Conservation (phyloP, 2,329 filamentous ascomycete genomes). For the Cordyceps tenuipes region DNA sequence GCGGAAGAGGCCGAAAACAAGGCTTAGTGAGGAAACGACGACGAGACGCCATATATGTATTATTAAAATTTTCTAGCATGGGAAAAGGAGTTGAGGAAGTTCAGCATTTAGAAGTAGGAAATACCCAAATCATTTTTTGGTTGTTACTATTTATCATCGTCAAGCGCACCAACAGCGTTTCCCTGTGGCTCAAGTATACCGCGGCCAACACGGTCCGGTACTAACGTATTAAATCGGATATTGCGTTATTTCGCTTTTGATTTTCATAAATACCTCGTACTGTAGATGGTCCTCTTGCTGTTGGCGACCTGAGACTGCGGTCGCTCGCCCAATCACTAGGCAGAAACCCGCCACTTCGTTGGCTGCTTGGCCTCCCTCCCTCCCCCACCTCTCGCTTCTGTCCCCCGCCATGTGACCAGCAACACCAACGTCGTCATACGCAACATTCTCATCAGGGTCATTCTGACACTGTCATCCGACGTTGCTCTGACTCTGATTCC, state of each 20-base stretch:
- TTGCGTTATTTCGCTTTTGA: background rate
- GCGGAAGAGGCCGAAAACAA: conserved; percentile 36
- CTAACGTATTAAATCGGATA: too few species aligned
- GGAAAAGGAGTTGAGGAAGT: background rate
- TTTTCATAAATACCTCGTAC: background rate
- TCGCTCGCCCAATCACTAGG: background rate
- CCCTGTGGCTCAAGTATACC: background rate
- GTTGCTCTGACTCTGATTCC: background rate
- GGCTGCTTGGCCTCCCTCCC: background rate
- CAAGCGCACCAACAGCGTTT: background rate
- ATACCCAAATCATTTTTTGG: background rate
- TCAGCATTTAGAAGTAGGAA: background rate
- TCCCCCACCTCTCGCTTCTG: background rate
- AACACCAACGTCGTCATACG: background rate
- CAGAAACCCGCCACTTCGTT: background rate
- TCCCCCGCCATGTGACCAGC: conserved; percentile 10
- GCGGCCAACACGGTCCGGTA: too few species aligned
- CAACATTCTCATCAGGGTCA: background rate
- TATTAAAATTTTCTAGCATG: background rate
- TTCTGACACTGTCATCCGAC: conserved; percentile 5
- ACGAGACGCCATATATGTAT: background rate
- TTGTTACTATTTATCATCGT: background rate
- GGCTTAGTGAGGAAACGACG: background rate
- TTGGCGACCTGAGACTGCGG: background rate
- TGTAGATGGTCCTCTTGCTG: background rate